These are phyloP conservation scores for Pyrenochaeta sp. DNA, from an alignment of 2,329 filamentous ascomycete genomes.

Conservation along the genomic window DNA sequence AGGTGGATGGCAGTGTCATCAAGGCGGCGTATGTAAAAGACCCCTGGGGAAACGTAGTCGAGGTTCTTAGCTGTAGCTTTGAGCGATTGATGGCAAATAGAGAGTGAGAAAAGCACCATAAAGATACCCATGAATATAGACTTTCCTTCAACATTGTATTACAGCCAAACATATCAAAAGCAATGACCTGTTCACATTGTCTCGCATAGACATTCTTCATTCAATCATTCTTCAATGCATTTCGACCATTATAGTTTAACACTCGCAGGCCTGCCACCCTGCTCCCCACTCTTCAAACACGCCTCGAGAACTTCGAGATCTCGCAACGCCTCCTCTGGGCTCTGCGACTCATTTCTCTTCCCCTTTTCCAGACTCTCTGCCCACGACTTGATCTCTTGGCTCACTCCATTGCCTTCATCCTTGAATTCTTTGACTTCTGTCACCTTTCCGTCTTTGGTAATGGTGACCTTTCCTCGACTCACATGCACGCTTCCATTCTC, in stretches of 20 bases:
- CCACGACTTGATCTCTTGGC: slow-evolving; percentile 69
- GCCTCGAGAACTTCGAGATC: slow-evolving; percentile 66
- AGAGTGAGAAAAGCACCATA: neutral
- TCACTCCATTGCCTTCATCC: slow-evolving; percentile 63
- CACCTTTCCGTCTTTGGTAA: slow-evolving; percentile 27
- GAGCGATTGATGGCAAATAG: slow-evolving; percentile 15
- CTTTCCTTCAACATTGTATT: neutral
- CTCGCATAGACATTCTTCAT: neutral
- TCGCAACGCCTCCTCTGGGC: slow-evolving; percentile 65
- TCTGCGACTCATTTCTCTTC: slow-evolving; percentile 60
- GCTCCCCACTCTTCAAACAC: slow-evolving; percentile 52
- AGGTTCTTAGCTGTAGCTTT: slow-evolving; percentile 36
- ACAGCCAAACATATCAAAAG: neutral
- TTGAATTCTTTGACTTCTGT: slow-evolving; percentile 56
- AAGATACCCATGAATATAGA: neutral
- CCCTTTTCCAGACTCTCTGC: slow-evolving; percentile 62
- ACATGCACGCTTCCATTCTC: slow-evolving; percentile 66
- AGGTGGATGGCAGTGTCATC: slow-evolving; percentile 1
- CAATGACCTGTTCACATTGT: neutral
- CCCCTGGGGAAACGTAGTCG: slow-evolving; percentile 42
- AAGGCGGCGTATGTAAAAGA: slow-evolving; percentile 34
- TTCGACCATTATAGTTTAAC: slow-evolving; percentile 12
- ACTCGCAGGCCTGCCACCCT: slow-evolving; percentile 43
- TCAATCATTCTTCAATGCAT: neutral
- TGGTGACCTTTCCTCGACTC: slow-evolving; percentile 51